Conservation (phyloP, 2,329 filamentous ascomycete genomes). For the Neodidymelliopsis sp. region DNA sequence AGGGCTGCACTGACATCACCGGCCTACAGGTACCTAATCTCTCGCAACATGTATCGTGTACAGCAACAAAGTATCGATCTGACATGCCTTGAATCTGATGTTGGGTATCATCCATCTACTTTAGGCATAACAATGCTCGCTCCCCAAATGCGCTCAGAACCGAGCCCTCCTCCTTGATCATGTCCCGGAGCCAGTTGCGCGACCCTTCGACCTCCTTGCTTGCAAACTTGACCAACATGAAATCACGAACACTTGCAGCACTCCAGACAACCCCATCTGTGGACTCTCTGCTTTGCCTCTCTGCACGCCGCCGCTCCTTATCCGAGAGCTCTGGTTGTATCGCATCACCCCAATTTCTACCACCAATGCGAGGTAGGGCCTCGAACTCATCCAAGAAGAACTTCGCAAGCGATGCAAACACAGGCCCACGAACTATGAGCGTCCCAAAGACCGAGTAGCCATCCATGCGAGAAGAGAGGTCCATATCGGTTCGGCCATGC, state of each 20-base stretch:
- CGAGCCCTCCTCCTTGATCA: slow-evolving; percentile 78
- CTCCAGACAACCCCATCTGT: slow-evolving; percentile 47
- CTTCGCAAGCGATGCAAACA: slow-evolving; percentile 69
- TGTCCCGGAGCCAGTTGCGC: slow-evolving; percentile 77
- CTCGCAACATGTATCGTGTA: background rate
- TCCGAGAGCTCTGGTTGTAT: slow-evolving; percentile 47
- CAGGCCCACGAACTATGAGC: slow-evolving; percentile 77
- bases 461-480: slow-evolving; percentile 67
- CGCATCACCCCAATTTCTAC: slow-evolving; percentile 71
- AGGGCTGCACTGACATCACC: slow-evolving; percentile 13
- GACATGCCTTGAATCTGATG: no score
- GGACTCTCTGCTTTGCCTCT: slow-evolving; percentile 66
- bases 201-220: slow-evolving; percentile 82
- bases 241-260: slow-evolving; percentile 59
- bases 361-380: slow-evolving; percentile 80
- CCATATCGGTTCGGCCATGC: slow-evolving; percentile 45
- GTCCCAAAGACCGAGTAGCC: slow-evolving; percentile 82
- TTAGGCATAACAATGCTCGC: slow-evolving; percentile 75
- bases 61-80: no score
- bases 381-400: slow-evolving; percentile 85
- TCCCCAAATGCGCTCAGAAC: slow-evolving; percentile 77
- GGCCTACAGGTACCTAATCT: background rate
- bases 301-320: slow-evolving; percentile 59
- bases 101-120: slow-evolving; percentile 21
- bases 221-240: slow-evolving; percentile 90